Base-by-base conservation (phyloP, 306 rosid species). In the Canavalia ensiformis region DNA sequence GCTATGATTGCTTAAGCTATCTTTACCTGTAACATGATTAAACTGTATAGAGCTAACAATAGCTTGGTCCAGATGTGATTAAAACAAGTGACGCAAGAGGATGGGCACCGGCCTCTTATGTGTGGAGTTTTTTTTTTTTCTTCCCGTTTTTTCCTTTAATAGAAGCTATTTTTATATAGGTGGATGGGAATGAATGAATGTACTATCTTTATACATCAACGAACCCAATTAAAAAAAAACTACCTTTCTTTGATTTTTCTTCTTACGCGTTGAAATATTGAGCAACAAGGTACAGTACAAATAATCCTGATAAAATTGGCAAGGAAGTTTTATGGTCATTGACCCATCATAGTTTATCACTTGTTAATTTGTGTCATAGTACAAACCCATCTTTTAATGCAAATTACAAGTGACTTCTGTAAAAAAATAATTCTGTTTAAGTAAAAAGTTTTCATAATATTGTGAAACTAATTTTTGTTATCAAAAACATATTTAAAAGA, bases 11-110 rank as follows among this genome's bases (percentile, higher is more conserved):
- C n/a, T 49, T 52, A 54, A 47, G 69, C 44, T 34, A 81, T 52
- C 31, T 13, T 64, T 70, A 64, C 34, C 8, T 31, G 42, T 35
- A 72, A 67, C 79, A 64, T 50, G 73, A 8, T 8, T 41, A 65
- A 74, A 31, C 47, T 39, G 52, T 5, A 29, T 69, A 78, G 37
- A 72, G 66, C 25, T 65, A 18, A 18, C 25, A 18, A 18, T 18
- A 65, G 80, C 63, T 57, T 76, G 82, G 82, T 76, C 82, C 86
- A 76, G 0, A 59, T 58, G 45, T 8, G 25, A 29, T 42, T 11
- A 3, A 45, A 81, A 74, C 75, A n/a, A 37, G 49, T 35, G 13
- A 75, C 54, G 56, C 3, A 3, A n/a, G 37, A 68, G 85, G 72
- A 82, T 82, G 85, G 81, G 72, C 85, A 68, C 33, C 30, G 3